A percentile compares a stretch with the other conserved stretches of the same genome.
Conservation (phyloP, 495 filamentous ascomycete genomes). For the Trichocladium uniseriatum region DNA sequence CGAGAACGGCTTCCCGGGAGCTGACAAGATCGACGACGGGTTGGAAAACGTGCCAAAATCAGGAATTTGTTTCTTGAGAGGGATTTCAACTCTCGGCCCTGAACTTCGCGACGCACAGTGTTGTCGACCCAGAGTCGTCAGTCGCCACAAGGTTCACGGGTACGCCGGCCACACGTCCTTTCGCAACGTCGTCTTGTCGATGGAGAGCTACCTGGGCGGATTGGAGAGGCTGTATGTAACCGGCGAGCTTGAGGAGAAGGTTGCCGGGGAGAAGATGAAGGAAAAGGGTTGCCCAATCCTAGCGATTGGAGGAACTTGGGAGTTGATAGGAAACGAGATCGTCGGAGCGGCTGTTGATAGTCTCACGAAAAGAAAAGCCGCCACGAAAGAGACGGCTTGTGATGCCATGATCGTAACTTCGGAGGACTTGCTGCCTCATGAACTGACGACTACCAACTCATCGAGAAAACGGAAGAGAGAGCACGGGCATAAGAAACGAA, state of each 20-base stretch:
- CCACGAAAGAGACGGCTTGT: background rate
- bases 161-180: slow-evolving; percentile 34
- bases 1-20: slow-evolving; percentile 30
- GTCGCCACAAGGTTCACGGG: slow-evolving; percentile 52
- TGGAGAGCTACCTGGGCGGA: slow-evolving; percentile 58
- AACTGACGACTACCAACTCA: background rate
- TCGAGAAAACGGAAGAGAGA: background rate
- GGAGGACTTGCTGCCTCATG: background rate
- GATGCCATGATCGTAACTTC: slow-evolving; percentile 16
- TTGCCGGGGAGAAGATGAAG: slow-evolving; percentile 60
- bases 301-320: slow-evolving; percentile 68
- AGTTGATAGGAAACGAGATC: slow-evolving; percentile 61
- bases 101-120: slow-evolving; percentile 45
- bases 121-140: slow-evolving; percentile 47
- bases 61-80: slow-evolving; percentile 29
- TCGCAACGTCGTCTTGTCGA: slow-evolving; percentile 53
- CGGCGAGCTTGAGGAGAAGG: slow-evolving; percentile 47
- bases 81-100: slow-evolving; percentile 26
- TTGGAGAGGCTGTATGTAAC: slow-evolving; percentile 55
- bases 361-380: slow-evolving; percentile 11
- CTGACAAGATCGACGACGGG: slow-evolving; percentile 30
- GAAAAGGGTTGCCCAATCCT: slow-evolving; percentile 52
- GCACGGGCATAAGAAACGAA: background rate
- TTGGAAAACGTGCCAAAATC: slow-evolving; percentile 35
- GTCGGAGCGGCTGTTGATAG: slow-evolving; percentile 35